These are phyloP conservation scores for Phytophthora melonis DNA, from an alignment of 352 stramenopile species.

Conservation along the genomic window DNA sequence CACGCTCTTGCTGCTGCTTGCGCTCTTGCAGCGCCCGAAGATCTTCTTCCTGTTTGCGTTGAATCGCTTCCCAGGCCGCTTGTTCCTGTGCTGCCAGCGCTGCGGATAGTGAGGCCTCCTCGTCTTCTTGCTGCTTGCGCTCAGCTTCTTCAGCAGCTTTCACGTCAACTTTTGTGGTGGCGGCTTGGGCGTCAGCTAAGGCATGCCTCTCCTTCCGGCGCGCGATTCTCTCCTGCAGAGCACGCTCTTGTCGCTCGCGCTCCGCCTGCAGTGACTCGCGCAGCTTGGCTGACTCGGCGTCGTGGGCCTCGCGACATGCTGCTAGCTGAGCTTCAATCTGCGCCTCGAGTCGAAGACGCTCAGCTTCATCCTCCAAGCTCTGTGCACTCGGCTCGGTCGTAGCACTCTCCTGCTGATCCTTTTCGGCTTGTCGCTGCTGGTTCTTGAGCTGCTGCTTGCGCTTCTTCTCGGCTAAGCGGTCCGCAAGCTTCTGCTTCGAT, in stretches of 20 bases:
- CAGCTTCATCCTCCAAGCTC: slow-evolving; percentile 27
- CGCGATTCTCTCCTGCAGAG: slow-evolving; percentile 63
- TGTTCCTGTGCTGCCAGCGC: slow-evolving; percentile 45
- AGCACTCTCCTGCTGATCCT: not conserved
- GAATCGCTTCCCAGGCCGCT: slow-evolving; percentile 43
- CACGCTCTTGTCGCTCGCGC: slow-evolving; percentile 59
- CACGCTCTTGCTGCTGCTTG: slow-evolving; percentile 51
- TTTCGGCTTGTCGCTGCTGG: slow-evolving; percentile 14
- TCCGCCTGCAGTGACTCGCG: slow-evolving; percentile 43
- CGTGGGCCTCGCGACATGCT: slow-evolving; percentile 39
- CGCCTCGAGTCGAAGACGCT: slow-evolving; percentile 32
- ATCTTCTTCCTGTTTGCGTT: slow-evolving; percentile 54
- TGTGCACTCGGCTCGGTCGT: not conserved
- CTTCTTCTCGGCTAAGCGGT: slow-evolving; percentile 73
- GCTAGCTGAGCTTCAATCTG: slow-evolving; percentile 41
- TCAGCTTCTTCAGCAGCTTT: slow-evolving; percentile 42
- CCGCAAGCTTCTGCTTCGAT: slow-evolving; percentile 75
- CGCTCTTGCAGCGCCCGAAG: slow-evolving; percentile 40
- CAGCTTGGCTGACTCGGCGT: slow-evolving; percentile 40
- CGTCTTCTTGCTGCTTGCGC: slow-evolving; percentile 42
- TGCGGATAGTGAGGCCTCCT: slow-evolving; percentile 33
- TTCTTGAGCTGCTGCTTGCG: slow-evolving; percentile 28
- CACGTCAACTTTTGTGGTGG: slow-evolving; percentile 12
- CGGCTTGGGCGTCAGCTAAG: slow-evolving; percentile 9
- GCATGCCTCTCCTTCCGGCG: slow-evolving; percentile 54